These are phyloP conservation scores for Colletotrichum sp. DNA, from an alignment of 2,329 filamentous ascomycete genomes.

Conservation along the genomic window DNA sequence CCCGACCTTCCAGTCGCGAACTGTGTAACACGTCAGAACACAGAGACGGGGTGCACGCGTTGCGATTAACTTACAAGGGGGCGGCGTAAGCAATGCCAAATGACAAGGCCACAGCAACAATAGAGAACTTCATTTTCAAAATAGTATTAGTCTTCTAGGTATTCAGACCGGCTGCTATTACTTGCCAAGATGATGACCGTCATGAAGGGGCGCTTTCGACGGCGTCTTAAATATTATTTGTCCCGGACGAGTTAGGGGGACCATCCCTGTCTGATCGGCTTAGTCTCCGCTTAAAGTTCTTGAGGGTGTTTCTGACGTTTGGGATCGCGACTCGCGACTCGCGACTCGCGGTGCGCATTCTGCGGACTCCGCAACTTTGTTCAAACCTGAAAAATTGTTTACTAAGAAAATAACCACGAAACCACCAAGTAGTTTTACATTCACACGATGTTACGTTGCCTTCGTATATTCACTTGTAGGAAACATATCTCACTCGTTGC, in stretches of 20 bases:
- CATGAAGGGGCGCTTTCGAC: background rate
- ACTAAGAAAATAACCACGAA: background rate
- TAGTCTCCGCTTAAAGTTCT: background rate
- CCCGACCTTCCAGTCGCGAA: background rate
- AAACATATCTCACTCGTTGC: background rate
- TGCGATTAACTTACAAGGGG: background rate
- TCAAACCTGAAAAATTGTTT: background rate
- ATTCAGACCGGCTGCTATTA: background rate
- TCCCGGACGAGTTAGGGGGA: background rate
- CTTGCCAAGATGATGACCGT: fast-evolving
- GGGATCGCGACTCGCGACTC: background rate
- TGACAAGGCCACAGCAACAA: background rate
- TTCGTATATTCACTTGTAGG: background rate
- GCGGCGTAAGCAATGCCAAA: background rate
- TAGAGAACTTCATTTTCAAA: background rate
- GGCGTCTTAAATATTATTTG: background rate
- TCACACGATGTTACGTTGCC: background rate
- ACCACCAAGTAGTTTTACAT: fast-evolving
- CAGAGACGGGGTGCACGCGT: background rate
- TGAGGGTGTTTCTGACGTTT: background rate
- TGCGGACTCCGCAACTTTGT: background rate
- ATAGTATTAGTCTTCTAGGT: background rate
- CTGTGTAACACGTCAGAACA: background rate
- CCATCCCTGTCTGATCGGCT: background rate
- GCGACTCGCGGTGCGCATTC: background rate